Percentiles rank a stretch among this genome's conserved stretches.
Evolutionary conservation across 2,329 filamentous ascomycete species (phyloP).

Genomic region (Blastomyces gilchristii): DNA sequence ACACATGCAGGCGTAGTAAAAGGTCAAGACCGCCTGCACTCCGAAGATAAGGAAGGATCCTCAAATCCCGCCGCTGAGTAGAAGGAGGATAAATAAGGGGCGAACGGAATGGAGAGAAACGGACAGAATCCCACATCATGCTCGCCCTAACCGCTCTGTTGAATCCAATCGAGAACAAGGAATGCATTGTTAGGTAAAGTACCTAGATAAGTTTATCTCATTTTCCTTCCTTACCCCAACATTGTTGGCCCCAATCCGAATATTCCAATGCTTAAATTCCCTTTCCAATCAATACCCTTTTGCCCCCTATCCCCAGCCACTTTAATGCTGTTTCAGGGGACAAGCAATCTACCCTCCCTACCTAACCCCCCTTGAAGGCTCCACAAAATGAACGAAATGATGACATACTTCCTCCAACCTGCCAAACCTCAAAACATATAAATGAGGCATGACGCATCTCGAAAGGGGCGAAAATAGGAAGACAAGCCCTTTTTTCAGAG

Average conservation of each 20-base stretch:
- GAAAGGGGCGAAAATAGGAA: background rate
- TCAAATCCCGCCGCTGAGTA: background rate
- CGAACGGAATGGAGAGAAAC: background rate
- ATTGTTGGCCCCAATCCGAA: background rate
- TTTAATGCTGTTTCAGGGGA: background rate
- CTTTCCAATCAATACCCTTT: background rate
- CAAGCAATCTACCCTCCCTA: background rate
- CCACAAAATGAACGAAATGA: background rate
- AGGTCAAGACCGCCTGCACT: background rate
- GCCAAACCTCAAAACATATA: background rate
- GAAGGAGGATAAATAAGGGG: background rate
- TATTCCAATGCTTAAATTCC: background rate
- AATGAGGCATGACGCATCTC: background rate
- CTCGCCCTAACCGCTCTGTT: background rate
- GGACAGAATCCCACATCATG: background rate
- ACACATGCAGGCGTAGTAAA: background rate
- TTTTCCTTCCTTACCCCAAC: background rate
- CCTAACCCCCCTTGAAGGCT: background rate
- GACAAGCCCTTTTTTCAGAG: background rate
- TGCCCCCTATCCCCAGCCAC: no score
- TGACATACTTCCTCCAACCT: background rate
- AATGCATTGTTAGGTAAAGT: background rate
- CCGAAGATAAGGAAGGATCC: no score
- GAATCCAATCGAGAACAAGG: background rate
- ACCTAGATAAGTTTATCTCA: background rate